Conservation (phyloP, 441 rosid species). For the Pelargonium myrrhifolium region DNA sequence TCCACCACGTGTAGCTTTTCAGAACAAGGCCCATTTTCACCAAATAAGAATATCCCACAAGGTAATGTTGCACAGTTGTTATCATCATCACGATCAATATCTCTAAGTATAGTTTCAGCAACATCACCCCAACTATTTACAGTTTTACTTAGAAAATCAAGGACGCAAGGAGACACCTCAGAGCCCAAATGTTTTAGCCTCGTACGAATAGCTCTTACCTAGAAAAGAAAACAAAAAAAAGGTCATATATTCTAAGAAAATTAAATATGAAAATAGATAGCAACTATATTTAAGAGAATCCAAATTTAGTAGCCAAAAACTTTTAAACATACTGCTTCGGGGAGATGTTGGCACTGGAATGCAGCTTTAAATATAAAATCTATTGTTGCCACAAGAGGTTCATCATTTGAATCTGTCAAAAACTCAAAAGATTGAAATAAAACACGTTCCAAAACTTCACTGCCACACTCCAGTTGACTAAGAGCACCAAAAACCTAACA, state of each 20-base stretch:
- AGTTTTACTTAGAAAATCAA: conserved; percentile 75
- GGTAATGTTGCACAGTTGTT: conserved; percentile 44
- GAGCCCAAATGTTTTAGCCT: conserved; percentile 75
- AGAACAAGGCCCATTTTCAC: conserved; percentile 54
- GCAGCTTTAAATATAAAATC: conserved; percentile 89
- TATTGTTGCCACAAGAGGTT: conserved; percentile 69
- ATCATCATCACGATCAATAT: conserved; percentile 68
- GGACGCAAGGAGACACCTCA: conserved; percentile 75
- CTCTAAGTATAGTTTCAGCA: conserved; percentile 74
- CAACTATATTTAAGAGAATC: not conserved
- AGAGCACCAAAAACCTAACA: conserved; percentile 82
- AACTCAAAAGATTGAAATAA: conserved; percentile 67
- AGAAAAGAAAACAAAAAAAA: conserved; percentile 22
- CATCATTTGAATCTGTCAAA: conserved; percentile 65
- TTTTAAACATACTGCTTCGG: conserved; percentile 68
- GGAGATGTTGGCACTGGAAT: conserved; percentile 81
- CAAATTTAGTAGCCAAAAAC: not conserved
- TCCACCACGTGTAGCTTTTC: conserved; percentile 47
- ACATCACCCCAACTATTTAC: conserved; percentile 90
- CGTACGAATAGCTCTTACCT: conserved; percentile 84
- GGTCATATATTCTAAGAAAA: conserved; percentile 12
- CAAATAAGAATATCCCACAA: conserved; percentile 50
- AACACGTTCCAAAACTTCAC: conserved; percentile 80
- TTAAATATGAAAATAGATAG: not conserved
- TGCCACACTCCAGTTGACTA: conserved; percentile 77